Evolutionary conservation across 2,329 filamentous ascomycete genomes (phyloP), one percentile per base, ranked within the genome.

Genomic region (Knufia fluminis): DNA sequence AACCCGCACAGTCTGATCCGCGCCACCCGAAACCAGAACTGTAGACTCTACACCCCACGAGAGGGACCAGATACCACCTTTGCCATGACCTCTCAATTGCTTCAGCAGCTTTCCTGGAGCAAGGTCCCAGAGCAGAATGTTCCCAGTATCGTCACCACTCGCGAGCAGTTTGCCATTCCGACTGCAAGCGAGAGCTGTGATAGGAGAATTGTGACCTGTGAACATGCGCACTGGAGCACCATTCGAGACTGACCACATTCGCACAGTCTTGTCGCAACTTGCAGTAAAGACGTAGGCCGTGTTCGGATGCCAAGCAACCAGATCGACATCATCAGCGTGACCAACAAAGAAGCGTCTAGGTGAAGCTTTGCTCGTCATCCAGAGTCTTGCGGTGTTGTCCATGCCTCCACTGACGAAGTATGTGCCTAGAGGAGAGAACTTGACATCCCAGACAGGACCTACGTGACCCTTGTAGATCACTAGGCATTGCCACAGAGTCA

Each of bases 211-310:
- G 63, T 98, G 92, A 1, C 92, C 92, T 0, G 86, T 89, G 63
- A 97, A 95, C 61, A 97, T 80, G 22, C 92, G 85, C 3, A 96
- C 86, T 31, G 89, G 88, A 54, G 83, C 82, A 23, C 92, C 92
- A 7, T 85, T 91, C 9, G 81, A 78, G n/a, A 96, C 79, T 8
- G 89, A 83, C 92, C 92, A 98, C 91, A 98, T 97, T 24, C 92
- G 83, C 28, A 97, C 86, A 0, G 89, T 92, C 66, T 91, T 91
- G 67, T 98, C 90, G 57, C 86, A 86, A 10, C 88, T 94, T 2
- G 86, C 89, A 0, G 92, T 96, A 67, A 98, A 96, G 39, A 96
- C 73, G 60, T 97, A 98, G 4, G 85, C 80, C 16, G 87, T 88
- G 63, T 98, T 98, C 0, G 91, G 88, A 61, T 98, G 92, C 82